Evolutionary conservation across 2,329 filamentous ascomycete species (phyloP).

Genomic region (Hyphodiscus sp.): DNA sequence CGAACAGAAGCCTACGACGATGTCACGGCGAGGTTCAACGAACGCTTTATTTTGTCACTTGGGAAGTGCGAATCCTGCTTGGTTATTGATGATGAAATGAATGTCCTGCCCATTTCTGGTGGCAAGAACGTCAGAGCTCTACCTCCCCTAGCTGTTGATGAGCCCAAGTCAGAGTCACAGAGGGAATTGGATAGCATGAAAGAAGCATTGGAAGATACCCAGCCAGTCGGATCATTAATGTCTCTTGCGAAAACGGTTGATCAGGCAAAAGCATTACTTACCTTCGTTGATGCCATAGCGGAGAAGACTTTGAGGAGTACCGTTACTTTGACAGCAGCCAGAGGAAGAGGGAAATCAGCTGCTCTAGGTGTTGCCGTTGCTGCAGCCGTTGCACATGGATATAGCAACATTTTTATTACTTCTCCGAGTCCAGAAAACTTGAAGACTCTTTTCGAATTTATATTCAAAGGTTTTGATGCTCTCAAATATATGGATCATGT

Average conservation of each 20-base stretch:
- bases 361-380: constrained; percentile 92
- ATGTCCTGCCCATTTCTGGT: constrained; percentile 93
- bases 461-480: constrained; percentile 97
- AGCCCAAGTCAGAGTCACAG: constrained; percentile 63
- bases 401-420: constrained; percentile 99
- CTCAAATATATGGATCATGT: constrained; percentile 90
- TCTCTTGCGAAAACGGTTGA: constrained; percentile 85
- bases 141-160: constrained; percentile 67
- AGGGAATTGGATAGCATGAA: constrained; percentile 82
- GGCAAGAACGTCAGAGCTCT: constrained; percentile 83
- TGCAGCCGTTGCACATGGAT: constrained; percentile 89
- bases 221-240: constrained; percentile 79
- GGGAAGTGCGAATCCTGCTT: constrained; percentile 93
- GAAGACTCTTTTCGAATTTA: constrained; percentile 96
- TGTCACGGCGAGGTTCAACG: constrained; percentile 93
- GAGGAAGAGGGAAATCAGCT: constrained; percentile 95
- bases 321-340: constrained; percentile 84
- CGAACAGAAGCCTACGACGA: constrained; percentile 93
- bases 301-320: constrained; percentile 95
- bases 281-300: constrained; percentile 91
- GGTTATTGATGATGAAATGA: constrained; percentile 95
- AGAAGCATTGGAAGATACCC: constrained; percentile 75
- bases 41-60: constrained; percentile 90
- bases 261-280: constrained; percentile 93
- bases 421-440: constrained; percentile 96